These are phyloP conservation scores for Kwoniella bestiolae DNA, from an alignment of 768 basidiomycete species.

Conservation along the genomic window DNA sequence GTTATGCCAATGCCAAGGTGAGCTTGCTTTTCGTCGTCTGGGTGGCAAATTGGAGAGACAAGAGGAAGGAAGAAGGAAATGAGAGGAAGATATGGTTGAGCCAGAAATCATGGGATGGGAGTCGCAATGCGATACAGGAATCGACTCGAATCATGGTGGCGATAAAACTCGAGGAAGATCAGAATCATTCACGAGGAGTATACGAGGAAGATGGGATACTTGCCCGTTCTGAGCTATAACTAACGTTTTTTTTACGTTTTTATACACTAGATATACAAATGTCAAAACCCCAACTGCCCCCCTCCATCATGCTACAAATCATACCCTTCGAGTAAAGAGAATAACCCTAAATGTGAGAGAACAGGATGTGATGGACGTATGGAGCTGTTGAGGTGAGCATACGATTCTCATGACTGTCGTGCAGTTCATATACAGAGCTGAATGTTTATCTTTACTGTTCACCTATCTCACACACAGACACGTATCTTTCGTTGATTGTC, in stretches of 20 bases:
- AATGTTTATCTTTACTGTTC: too few species aligned
- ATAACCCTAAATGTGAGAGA: slow-evolving; percentile 87
- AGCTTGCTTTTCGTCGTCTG: slow-evolving; percentile 49
- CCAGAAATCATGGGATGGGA: background rate
- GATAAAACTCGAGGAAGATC: background rate
- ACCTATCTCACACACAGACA: slow-evolving; percentile 62
- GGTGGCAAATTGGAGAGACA: background rate
- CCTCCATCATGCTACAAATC: slow-evolving; percentile 93
- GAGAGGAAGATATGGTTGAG: background rate
- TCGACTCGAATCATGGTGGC: slow-evolving; percentile 1
- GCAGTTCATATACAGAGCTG: too few species aligned
- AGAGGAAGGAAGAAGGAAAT: background rate
- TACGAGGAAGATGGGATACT: background rate
- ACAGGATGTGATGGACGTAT: slow-evolving; percentile 87
- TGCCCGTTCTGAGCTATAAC: too few species aligned
- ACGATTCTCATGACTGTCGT: background rate
- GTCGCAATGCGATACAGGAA: background rate
- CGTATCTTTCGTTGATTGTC: slow-evolving; percentile 95
- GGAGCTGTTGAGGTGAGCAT: slow-evolving; percentile 73
- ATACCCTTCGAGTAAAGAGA: slow-evolving; percentile 92
- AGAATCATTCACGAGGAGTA: background rate
- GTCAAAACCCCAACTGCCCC: slow-evolving; percentile 89
- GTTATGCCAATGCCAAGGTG: slow-evolving; percentile 98
- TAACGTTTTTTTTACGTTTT: too few species aligned
- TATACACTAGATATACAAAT: slow-evolving; percentile 85